Conservation (phyloP, 2,329 filamentous ascomycete genomes). For the Septoria petroselini region DNA sequence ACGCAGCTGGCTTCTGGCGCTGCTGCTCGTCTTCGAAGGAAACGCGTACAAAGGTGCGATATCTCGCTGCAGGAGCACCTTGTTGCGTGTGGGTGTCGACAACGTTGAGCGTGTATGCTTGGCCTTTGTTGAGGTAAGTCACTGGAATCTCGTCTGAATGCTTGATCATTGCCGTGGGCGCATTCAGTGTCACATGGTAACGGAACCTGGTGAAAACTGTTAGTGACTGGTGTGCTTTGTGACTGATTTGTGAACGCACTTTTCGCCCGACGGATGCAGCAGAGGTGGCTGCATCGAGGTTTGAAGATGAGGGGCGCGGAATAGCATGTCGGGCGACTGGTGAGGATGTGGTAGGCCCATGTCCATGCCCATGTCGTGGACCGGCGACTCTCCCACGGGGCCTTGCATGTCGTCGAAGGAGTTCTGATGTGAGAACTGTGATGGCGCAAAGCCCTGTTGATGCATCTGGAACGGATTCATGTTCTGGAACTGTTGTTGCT, state of each 20-base stretch:
- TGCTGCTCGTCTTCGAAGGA: conserved; percentile 97
- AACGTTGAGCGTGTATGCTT: conserved; percentile 84
- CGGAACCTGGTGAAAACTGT: conserved; percentile 61
- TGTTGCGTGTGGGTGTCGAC: conserved; percentile 69
- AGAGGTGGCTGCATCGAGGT: conserved; percentile 47
- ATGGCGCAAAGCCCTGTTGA: conserved; percentile 65
- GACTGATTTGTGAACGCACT: conserved; percentile 40
- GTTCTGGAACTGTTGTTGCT: conserved; percentile 52
- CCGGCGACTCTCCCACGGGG: conserved; percentile 61
- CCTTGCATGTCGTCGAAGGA: conserved; percentile 72
- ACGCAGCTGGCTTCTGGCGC: conserved; percentile 73
- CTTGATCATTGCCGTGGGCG: conserved; percentile 94
- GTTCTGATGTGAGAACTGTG: conserved; percentile 76
- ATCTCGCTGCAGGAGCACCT: conserved; percentile 61
- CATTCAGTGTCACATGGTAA: conserved; percentile 84
- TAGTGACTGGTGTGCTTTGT: conserved; percentile 19
- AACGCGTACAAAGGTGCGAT: conserved; percentile 88
- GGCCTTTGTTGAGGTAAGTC: conserved; percentile 97
- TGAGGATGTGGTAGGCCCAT: conserved; percentile 58
- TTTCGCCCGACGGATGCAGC: conserved; percentile 45
- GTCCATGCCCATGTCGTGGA: conserved; percentile 56
- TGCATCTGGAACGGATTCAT: conserved; percentile 67
- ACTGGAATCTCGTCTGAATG: conserved; percentile 86
- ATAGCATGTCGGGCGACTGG: conserved; percentile 59
- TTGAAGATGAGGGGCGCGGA: conserved; percentile 50